phyloP scores from a whole-genome alignment of 805 yeast genomes.

The Cyberlindnera euphorbiiphila region DNA sequence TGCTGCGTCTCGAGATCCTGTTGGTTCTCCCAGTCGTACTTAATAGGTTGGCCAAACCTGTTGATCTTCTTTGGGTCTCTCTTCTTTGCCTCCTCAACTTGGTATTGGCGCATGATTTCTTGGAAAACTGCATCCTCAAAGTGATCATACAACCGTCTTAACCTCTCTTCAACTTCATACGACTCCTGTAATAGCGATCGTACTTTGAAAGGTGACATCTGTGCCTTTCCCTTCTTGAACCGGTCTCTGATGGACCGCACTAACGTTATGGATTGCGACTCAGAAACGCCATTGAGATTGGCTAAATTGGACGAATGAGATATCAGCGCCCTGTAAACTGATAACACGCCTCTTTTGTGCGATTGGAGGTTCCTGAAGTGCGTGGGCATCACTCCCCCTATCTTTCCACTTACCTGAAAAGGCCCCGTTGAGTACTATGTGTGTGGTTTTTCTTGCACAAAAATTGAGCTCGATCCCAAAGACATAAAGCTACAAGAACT shows the following conservation, averaged over 20 bases:
- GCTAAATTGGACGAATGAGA: conserved; percentile 24
- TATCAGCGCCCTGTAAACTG: conserved; percentile 29
- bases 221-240: conserved; percentile 17
- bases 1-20: conserved; percentile 20
- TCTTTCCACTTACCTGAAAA: not conserved
- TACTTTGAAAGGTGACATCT: conserved; percentile 20
- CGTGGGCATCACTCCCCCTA: conserved; percentile 22
- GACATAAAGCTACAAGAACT: too few relatives aligned
- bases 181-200: conserved; percentile 11
- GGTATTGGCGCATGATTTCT: too few relatives aligned
- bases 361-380: conserved; percentile 28
- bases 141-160: conserved; percentile 6
- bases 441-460: not conserved
- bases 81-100: not conserved
- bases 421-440: not conserved
- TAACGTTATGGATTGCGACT: not conserved
- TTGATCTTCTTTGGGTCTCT: conserved; percentile 3
- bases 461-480: too few relatives aligned
- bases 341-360: conserved; percentile 30
- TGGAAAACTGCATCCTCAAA: conserved; percentile 2
- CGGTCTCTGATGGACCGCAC: conserved; percentile 2
- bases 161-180: conserved; percentile 13
- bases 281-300: not conserved
- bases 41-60: conserved; percentile 18
- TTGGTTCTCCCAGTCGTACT: conserved; percentile 17